phyloP scores from a whole-genome alignment of 1,139 yeast genomes.

The Pichia sp. region DNA sequence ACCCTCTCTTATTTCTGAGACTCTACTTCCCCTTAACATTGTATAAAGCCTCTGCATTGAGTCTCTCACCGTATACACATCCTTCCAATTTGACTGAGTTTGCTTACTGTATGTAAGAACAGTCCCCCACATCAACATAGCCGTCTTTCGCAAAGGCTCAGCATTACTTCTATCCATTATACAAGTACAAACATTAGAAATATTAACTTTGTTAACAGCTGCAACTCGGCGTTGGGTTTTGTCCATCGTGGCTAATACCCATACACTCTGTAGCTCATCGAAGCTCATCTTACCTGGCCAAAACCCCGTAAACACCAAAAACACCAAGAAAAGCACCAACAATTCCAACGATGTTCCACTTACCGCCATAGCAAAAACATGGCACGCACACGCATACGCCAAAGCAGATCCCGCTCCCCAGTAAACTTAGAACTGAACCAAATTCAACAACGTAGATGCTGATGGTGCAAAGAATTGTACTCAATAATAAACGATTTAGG shows the following conservation, averaged over 20 bases:
- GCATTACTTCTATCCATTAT: background rate
- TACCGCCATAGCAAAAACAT: background rate
- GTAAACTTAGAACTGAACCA: slow-evolving; percentile 73
- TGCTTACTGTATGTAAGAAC: background rate
- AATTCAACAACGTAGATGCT: slow-evolving; percentile 38
- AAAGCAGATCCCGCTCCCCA: slow-evolving; percentile 46
- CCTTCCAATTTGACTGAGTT: background rate
- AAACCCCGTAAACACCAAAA: background rate
- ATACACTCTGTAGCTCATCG: background rate
- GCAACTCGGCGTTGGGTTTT: background rate
- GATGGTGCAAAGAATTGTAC: slow-evolving; percentile 7
- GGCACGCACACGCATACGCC: background rate
- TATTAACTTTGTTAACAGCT: background rate
- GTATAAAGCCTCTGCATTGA: background rate
- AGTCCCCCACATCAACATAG: background rate
- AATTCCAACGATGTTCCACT: background rate
- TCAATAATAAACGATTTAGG: slow-evolving; percentile 16
- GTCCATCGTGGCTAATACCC: background rate
- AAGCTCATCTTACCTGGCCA: no score
- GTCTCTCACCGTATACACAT: background rate
- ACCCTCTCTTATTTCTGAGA: background rate
- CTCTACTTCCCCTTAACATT: background rate
- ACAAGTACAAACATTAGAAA: background rate
- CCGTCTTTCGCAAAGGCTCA: background rate
- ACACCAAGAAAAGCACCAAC: background rate